Percentiles rank a stretch among this genome's conserved stretches.
Evolutionary conservation across 768 basidiomycete genomes (phyloP).

Genomic region (Leccinellum albellum): DNA sequence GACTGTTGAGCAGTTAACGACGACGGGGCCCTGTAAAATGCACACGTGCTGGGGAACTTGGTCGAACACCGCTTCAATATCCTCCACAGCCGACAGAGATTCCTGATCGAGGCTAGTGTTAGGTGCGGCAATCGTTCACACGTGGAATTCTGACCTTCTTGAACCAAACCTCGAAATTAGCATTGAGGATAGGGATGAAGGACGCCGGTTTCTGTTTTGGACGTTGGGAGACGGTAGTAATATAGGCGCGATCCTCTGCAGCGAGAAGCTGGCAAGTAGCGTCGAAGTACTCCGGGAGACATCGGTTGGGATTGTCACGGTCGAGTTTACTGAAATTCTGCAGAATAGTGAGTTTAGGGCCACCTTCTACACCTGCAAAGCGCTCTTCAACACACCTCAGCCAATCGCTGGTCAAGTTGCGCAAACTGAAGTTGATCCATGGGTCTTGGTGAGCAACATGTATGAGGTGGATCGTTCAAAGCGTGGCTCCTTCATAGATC

Average conservation of each 20-base stretch:
- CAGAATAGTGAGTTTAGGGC: slow-evolving; percentile 76
- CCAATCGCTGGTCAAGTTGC: slow-evolving; percentile 97
- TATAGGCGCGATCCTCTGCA: slow-evolving; percentile 91
- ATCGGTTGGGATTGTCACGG: slow-evolving; percentile 72
- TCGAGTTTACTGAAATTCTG: slow-evolving; percentile 80
- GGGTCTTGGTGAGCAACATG: slow-evolving; percentile 86
- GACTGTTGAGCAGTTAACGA: slow-evolving; percentile 78
- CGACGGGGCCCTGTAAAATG: slow-evolving; percentile 95
- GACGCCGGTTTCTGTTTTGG: slow-evolving; percentile 98
- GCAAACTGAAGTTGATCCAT: slow-evolving; percentile 89
- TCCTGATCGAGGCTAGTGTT: slow-evolving; percentile 49
- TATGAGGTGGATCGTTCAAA: slow-evolving; percentile 92
- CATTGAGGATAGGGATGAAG: slow-evolving; percentile 94
- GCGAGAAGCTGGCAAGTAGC: slow-evolving; percentile 85
- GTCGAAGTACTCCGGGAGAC: slow-evolving; percentile 77
- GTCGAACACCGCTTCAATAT: slow-evolving; percentile 98
- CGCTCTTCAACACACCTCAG: slow-evolving; percentile 92
- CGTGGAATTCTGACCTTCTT: slow-evolving; percentile 71
- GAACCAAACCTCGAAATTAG: slow-evolving; percentile 97
- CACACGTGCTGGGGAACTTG: slow-evolving; percentile 98
- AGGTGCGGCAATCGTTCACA: slow-evolving; percentile 4
- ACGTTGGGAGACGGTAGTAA: slow-evolving; percentile 92
- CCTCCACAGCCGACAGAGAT: slow-evolving; percentile 96
- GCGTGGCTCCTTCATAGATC: slow-evolving; percentile 96
- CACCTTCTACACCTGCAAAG: slow-evolving; percentile 86